Base-by-base conservation (phyloP, 805 yeast species). In the Brettanomyces custersianus region DNA sequence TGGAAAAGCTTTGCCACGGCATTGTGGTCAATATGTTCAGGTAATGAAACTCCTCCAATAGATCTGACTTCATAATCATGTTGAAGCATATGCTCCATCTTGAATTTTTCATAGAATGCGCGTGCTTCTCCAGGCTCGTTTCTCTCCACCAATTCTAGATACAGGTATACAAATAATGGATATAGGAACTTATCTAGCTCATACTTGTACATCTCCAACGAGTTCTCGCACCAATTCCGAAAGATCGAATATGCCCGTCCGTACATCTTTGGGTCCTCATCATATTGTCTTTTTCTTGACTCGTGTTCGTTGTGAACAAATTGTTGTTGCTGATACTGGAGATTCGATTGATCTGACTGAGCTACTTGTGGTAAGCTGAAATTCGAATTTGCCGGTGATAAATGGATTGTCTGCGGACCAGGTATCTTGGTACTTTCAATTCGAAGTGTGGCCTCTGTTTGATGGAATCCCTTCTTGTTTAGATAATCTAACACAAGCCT, bases 151-250 rank as follows among this genome's bases (percentile, higher is more conserved):
- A 92, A 67, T 47, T 86, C 90, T 42, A 92, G 65, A 54, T 75
- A 92, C 48, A 86, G 74, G 57, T 90, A 95, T 35, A 90, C 80
- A 59, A 88, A 92, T n/a, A 92, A 68, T 5, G 99, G 99, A 55
- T 83, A 92, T 46, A 90, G 62, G 29, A 90, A 71, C 44, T 92
- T 74, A 38, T 80, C 72, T 41, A 92, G 67, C 57, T 92, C 96
- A 13, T 94, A 87, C 58, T 75, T 81, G 59, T 92, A 92, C 60
- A 92, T 70, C 56, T 90, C 98, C 47, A 92, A 67, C 0, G 96
- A 86, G 13, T 85, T 70, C 47, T 86, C 95, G 28, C 85, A 83
- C 97, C 97, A 92, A 34, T 78, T 77, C 42, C 83, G 72, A 42
- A 87, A 70, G 55, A 85, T 70, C 13, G 78, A 65, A 60, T 87